Base-by-base conservation (phyloP, 208 protist species). In the Wallacemonas sp. region DNA sequence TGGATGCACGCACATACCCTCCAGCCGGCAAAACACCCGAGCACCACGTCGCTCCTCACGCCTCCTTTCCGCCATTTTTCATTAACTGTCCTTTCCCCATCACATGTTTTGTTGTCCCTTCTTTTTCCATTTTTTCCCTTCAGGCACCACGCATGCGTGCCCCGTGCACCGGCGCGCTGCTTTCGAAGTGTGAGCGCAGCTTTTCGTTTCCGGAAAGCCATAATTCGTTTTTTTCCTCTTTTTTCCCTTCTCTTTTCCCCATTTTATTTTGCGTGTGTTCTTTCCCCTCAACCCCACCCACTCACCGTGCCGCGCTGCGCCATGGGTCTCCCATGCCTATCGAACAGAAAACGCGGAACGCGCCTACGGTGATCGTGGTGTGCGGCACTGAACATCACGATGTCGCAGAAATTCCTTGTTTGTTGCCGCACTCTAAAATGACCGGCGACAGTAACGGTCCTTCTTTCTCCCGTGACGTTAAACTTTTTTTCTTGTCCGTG, bases 221-320 rank as follows among this genome's bases (percentile, higher is more conserved):
- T 12, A 49, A 39, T 23, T 55, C 63, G 28, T 49, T 62, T 44
- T 62, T 62, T 54, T 62, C 33, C 32, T 49, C 28, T 49, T 59
- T 16, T 57, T 23, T 32, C 33, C 31, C 25, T 23, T 55, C 29
- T 54, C 18, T 63, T 25, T 64, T 57, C 42, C 32, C 50, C 28
- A 62, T 38, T 62, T 26, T 18, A 2, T 48, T 42, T 14, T 42
- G 38, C 14, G 38, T 18, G 10, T 42, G 14, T 42, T 42, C 14
- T 42, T n/a, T n/a, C n/a, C n/a, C n/a, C n/a, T n/a, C n/a, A n/a
- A n/a, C n/a, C n/a, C n/a, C n/a, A n/a, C n/a, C n/a, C n/a, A n/a
- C n/a, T n/a, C n/a, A n/a, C n/a, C n/a, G n/a, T n/a, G n/a, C n/a
- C n/a, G n/a, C n/a, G n/a, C n/a, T n/a, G n/a, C n/a, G n/a, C n/a